phyloP scores from a whole-genome alignment of 495 filamentous ascomycete genomes.

The Sphaerosporella brunnea region DNA sequence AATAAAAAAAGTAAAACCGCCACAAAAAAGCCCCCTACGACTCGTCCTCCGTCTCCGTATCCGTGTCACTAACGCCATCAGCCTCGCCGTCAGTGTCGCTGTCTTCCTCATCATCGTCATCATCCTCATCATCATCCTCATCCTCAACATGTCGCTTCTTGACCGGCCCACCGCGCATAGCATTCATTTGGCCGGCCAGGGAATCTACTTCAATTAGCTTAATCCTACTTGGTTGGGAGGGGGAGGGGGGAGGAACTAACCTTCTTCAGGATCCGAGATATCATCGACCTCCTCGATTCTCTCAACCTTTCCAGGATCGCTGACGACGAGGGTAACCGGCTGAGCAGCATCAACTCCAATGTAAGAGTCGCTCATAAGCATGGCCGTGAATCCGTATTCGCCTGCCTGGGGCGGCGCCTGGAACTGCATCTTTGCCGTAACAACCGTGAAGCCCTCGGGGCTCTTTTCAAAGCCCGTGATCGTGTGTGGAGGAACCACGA shows the following conservation, averaged over 20 bases:
- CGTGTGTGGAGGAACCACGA: constrained; percentile 85
- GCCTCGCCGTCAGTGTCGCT: constrained; percentile 48
- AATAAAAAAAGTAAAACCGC: not conserved
- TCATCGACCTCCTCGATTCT: constrained; percentile 72
- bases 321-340: constrained; percentile 73
- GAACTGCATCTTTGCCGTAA: constrained; percentile 95
- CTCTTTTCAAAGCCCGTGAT: constrained; percentile 80
- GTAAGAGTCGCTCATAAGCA: constrained; percentile 83
- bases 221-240: not conserved
- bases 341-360: constrained; percentile 77
- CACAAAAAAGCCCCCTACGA: not conserved
- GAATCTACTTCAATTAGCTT: constrained; percentile 50
- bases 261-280: constrained; percentile 94
- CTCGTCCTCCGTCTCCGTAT: constrained; percentile 24
- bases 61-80: constrained; percentile 20
- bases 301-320: constrained; percentile 47
- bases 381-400: constrained; percentile 80
- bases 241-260: constrained; percentile 35
- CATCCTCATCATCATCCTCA: constrained; percentile 65
- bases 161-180: constrained; percentile 42
- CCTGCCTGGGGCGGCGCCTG: constrained; percentile 84
- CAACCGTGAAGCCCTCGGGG: constrained; percentile 63
- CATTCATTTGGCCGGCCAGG: constrained; percentile 85
- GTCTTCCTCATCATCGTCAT: constrained; percentile 70
- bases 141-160: constrained; percentile 45